These are phyloP conservation scores for Eucommia ulmoides DNA, from an alignment of 257 asterid species.

Conservation along the genomic window DNA sequence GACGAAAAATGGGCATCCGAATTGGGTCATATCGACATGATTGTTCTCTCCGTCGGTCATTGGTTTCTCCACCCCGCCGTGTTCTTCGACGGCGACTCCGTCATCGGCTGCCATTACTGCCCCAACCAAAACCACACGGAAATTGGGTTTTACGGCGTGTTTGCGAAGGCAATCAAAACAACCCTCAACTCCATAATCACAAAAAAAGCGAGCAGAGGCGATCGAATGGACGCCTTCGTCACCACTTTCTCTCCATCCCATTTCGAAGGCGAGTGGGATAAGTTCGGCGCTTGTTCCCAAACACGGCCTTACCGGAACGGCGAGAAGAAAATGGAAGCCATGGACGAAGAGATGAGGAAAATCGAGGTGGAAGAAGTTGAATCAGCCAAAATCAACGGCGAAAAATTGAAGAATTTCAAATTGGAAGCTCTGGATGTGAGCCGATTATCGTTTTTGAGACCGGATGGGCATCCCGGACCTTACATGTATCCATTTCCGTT, in stretches of 20 bases:
- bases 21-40: slow-evolving; percentile 26
- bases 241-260: slow-evolving; percentile 70
- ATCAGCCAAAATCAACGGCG: slow-evolving; percentile 21
- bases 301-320: slow-evolving; percentile 31
- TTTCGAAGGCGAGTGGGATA: slow-evolving; percentile 87
- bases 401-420: slow-evolving; percentile 14
- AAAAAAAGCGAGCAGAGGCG: slow-evolving; percentile 6
- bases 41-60: slow-evolving; percentile 56
- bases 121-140: slow-evolving; percentile 30
- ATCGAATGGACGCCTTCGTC: slow-evolving; percentile 24
- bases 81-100: slow-evolving; percentile 20
- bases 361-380: slow-evolving; percentile 25
- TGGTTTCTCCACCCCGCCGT: slow-evolving; percentile 54
- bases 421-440: slow-evolving; percentile 57
- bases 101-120: slow-evolving; percentile 54
- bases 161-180: slow-evolving; percentile 37
- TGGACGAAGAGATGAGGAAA: slow-evolving; percentile 59
- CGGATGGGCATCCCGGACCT: slow-evolving; percentile 89
- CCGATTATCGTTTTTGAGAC: slow-evolving; percentile 43
- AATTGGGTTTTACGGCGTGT: slow-evolving; percentile 45
- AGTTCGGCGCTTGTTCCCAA: slow-evolving; percentile 57
- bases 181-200: slow-evolving; percentile 22
- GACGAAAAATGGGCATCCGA: slow-evolving; percentile 62
- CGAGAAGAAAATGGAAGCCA: slow-evolving; percentile 39
- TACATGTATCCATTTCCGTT: slow-evolving; percentile 66